These are phyloP conservation scores for Nannochloris sp. DNA, from an alignment of 139 green algal species.

Conservation along the genomic window DNA sequence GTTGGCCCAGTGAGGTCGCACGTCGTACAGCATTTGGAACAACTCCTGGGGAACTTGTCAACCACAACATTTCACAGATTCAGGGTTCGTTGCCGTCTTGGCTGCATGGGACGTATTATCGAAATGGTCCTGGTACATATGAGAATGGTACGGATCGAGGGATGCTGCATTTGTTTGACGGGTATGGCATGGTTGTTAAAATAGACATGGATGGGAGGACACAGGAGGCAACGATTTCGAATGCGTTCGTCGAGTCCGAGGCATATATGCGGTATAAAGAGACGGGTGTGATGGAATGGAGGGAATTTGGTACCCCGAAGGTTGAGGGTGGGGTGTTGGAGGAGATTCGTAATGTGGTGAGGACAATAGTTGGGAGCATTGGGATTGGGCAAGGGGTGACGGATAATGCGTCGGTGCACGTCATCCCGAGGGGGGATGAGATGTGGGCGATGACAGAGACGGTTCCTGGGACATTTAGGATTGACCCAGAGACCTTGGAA, in stretches of 20 bases:
- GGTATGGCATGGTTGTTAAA: conserved; percentile 51
- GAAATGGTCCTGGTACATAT: conserved; percentile 43
- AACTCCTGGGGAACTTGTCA: background rate
- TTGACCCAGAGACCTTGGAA: conserved; percentile 38
- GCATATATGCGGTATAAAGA: conserved; percentile 26
- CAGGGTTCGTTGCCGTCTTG: conserved; percentile 36
- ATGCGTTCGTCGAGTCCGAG: conserved; percentile 26
- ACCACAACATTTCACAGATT: conserved; percentile 22
- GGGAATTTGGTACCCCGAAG: conserved; percentile 49
- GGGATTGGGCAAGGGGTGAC: conserved; percentile 38
- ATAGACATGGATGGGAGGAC: conserved; percentile 31
- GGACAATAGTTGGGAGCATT: conserved; percentile 13
- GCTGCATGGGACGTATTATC: conserved; percentile 42
- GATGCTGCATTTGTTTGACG: conserved; percentile 66
- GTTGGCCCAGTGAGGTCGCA: background rate
- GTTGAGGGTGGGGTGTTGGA: conserved; percentile 10
- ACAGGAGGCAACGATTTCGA: conserved; percentile 17
- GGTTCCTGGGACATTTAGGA: conserved; percentile 33
- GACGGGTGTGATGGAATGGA: conserved; percentile 40
- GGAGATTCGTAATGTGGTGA: conserved; percentile 8
- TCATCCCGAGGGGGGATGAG: conserved; percentile 24
- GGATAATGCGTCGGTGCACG: conserved; percentile 68
- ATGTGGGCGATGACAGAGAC: conserved; percentile 53
- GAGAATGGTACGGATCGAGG: background rate
- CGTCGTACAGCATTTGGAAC: conserved; percentile 1